phyloP scores from a whole-genome alignment of 495 filamentous ascomycete genomes.

The Penicillium roqueforti region DNA sequence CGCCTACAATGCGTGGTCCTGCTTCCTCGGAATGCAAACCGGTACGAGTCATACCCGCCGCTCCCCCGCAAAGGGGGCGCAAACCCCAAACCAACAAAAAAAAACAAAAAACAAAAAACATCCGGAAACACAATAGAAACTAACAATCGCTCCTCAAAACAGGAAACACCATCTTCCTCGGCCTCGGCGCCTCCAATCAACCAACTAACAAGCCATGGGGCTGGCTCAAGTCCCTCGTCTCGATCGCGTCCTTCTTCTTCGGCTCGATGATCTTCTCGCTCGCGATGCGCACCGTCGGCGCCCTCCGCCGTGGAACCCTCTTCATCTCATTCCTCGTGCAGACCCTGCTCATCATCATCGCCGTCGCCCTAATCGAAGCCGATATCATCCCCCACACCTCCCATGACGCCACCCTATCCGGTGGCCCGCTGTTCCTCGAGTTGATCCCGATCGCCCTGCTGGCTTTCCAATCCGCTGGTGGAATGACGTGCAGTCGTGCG shows the following conservation, averaged over 20 bases:
- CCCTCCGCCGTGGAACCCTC: conserved; percentile 49
- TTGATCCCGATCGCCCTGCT: conserved; percentile 59
- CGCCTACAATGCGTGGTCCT: conserved; percentile 58
- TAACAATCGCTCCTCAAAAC: not conserved
- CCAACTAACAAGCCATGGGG: conserved; percentile 51
- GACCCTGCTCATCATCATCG: conserved; percentile 50
- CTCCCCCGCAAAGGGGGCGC: conserved; percentile 15
- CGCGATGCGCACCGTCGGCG: conserved; percentile 31
- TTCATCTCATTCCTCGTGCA: conserved; percentile 57
- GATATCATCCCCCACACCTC: conserved; percentile 44
- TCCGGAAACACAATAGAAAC: not conserved
- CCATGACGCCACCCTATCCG: conserved; percentile 18
- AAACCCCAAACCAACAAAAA: not conserved
- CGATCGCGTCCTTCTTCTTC: conserved; percentile 53
- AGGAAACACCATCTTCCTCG: conserved; percentile 67
- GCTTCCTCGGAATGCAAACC: conserved; percentile 63
- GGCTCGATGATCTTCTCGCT: conserved; percentile 50
- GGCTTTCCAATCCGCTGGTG: conserved; percentile 67
- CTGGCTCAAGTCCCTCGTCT: conserved; percentile 60
- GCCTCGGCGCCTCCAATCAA: conserved; percentile 55
- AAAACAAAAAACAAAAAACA: not conserved
- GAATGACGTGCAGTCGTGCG: conserved; percentile 60
- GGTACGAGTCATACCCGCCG: conserved; percentile 45
- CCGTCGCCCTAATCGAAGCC: conserved; percentile 53
- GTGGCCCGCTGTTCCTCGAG: conserved; percentile 40